A percentile compares a stretch with the other conserved stretches of the same genome.
These are phyloP conservation scores for Mycena rebaudengoi DNA, from an alignment of 768 basidiomycete species.

Conservation along the genomic window DNA sequence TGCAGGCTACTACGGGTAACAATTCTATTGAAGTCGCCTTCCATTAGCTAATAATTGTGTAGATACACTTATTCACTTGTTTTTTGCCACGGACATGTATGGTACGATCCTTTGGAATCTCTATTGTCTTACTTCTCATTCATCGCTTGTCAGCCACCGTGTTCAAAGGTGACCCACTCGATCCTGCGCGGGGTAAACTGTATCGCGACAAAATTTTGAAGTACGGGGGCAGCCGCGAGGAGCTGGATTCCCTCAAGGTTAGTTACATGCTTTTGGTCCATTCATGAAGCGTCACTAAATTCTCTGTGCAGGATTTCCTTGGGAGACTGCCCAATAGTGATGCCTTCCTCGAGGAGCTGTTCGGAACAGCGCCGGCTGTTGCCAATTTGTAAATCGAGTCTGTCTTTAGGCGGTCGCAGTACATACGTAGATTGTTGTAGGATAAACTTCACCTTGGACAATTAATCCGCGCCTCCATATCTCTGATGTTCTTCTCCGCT, in stretches of 20 bases:
- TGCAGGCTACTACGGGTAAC: slow-evolving; percentile 71
- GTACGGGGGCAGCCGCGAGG: slow-evolving; percentile 82
- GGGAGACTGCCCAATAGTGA: slow-evolving; percentile 77
- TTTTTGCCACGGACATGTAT: slow-evolving; percentile 68
- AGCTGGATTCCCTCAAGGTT: slow-evolving; percentile 81
- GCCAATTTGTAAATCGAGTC: too few species aligned
- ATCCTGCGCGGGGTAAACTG: slow-evolving; percentile 66
- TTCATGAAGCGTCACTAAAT: background rate
- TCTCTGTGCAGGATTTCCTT: slow-evolving; percentile 68
- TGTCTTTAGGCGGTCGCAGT: too few species aligned
- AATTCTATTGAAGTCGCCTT: background rate
- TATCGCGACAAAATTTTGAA: slow-evolving; percentile 82
- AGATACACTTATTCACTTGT: slow-evolving; percentile 78
- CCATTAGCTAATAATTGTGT: background rate
- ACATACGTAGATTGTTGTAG: too few species aligned
- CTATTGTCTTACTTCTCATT: background rate
- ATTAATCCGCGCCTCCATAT: too few species aligned
- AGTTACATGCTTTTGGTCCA: slow-evolving; percentile 1
- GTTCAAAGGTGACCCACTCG: slow-evolving; percentile 83
- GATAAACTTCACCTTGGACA: too few species aligned
- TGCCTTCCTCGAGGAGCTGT: slow-evolving; percentile 75
- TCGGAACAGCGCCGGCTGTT: too few species aligned
- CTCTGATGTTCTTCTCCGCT: too few species aligned
- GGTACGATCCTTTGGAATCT: slow-evolving; percentile 34
- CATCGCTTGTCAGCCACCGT: slow-evolving; percentile 66